Conservation (phyloP, 176 grass and related monocot genomes). For the Puya raimondii region DNA sequence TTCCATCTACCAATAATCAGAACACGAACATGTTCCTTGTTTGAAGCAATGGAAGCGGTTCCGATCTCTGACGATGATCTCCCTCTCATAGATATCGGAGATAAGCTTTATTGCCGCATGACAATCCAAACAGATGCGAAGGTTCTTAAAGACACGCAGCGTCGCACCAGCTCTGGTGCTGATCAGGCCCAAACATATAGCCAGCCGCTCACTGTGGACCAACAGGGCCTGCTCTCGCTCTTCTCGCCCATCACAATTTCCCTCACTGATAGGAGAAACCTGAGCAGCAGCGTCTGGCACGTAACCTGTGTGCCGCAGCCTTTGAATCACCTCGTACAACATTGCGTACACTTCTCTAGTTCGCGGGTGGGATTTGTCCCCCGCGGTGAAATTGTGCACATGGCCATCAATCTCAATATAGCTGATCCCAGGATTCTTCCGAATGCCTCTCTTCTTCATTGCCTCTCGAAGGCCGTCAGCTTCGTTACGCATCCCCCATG, state of each 20-base stretch:
- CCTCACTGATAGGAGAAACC: conserved; percentile 6
- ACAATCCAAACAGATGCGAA: conserved; percentile 32
- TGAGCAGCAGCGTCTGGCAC: conserved; percentile 15
- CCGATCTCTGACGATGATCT: conserved; percentile 25
- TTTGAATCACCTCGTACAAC: conserved; percentile 16
- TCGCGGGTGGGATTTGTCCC: conserved; percentile 17
- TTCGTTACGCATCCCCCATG: conserved; percentile 10
- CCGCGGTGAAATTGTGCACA: conserved; percentile 18
- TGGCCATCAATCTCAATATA: conserved; percentile 11
- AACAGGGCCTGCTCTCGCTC: conserved; percentile 21
- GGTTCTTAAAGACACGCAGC: conserved; percentile 28
- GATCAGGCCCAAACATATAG: conserved; percentile 25
- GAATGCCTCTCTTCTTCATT: conserved; percentile 4
- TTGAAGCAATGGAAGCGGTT: conserved; percentile 33
- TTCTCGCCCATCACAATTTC: conserved; percentile 13
- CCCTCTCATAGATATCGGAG: conserved; percentile 19
- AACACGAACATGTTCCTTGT: conserved; percentile 25
- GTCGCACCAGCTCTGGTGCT: conserved; percentile 14
- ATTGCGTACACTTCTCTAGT: conserved; percentile 2
- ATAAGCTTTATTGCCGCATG: conserved; percentile 23
- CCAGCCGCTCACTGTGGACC: conserved; percentile 34
- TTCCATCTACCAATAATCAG: conserved; percentile 24
- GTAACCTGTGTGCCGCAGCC: conserved; percentile 11
- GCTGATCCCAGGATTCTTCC: conserved; percentile 16
- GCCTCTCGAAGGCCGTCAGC: neutral